Base-by-base conservation (phyloP, 192 early-diverging fungal genomes). In the Lunasporangiospora selenospora region DNA sequence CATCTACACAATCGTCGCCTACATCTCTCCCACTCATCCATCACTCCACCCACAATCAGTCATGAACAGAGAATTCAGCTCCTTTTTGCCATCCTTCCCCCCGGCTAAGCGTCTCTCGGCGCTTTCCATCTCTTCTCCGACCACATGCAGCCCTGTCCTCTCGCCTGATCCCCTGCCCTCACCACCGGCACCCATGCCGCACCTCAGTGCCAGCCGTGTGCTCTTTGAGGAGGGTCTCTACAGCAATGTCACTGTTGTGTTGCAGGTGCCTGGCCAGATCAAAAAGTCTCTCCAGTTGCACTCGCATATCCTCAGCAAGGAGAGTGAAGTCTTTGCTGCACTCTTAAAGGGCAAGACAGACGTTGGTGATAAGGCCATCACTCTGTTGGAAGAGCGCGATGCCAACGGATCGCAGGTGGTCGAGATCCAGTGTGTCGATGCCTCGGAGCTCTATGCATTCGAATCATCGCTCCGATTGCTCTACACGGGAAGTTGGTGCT, bases 201-300 rank as follows among this genome's bases (percentile, higher is more conserved):
- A 73, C 21, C 49, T 73, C 31, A 73, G 69, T 21, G 69, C 69
- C 5, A 73, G 69, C 33, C 69, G 69, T 21, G 61, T 63, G 9
- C 42, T 73, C 1, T 73, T 73, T 29, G 69, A 73, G 36, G 69
- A 73, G 32, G 69, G 69, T n/a, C 69, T 73, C 50, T 73, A 73
- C 23, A 73, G 69, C 42, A 61, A 73, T 46, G 61, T 73, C 29
- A 46, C 55, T 34, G 49, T 73, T 13, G 33, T 55, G 41, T 49
- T 73, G 8, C 59, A 73, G 48, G 61, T 63, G 9, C 69, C 69
- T 34, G 69, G 48, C 10, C 63, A 54, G 15, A 33, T 63, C 30
- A 73, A 73, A 58, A 73, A 73, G 42, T 37, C 60, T 3, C 60
- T 73, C 29, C 36, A 51, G 3, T 49, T 73, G 18, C 69, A 73